phyloP scores from a whole-genome alignment of 2,329 filamentous ascomycete genomes.

The Alternaria arbusti region DNA sequence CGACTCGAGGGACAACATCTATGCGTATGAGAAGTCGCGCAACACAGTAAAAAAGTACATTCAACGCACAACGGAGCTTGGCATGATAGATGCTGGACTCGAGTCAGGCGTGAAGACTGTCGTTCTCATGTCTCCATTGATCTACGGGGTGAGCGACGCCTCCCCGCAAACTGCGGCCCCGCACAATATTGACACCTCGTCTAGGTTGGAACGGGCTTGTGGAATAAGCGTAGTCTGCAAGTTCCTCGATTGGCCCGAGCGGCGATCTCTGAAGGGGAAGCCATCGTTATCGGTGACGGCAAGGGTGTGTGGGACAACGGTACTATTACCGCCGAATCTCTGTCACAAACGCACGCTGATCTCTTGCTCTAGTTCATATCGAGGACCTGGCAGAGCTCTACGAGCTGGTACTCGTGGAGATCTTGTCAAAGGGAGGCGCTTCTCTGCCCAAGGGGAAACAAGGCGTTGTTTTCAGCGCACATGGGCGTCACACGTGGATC shows the following conservation, averaged over 20 bases:
- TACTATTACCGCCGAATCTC: neutral
- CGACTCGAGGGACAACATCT: neutral
- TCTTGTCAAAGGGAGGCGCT: neutral
- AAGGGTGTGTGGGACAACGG: constrained; percentile 2
- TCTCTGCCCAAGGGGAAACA: constrained; percentile 1
- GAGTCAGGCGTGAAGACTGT: neutral
- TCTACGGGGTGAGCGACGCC: neutral
- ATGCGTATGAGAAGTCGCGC: neutral
- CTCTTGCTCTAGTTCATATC: neutral
- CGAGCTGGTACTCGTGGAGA: neutral
- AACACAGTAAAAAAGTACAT: neutral
- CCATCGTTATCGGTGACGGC: neutral
- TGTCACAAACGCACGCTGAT: neutral
- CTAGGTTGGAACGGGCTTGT: neutral
- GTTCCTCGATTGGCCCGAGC: neutral
- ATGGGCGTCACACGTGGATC: neutral
- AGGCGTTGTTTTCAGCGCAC: neutral
- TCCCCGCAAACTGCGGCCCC: neutral
- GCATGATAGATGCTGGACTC: constrained; percentile 1
- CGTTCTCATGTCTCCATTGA: constrained; percentile 1
- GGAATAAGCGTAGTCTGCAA: constrained; percentile 4
- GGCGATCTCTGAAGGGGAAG: constrained; percentile 1
- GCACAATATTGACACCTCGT: neutral
- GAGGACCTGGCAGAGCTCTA: neutral
- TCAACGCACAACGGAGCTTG: neutral